These are phyloP conservation scores for Zangia roseola DNA, from an alignment of 768 basidiomycete species.

Conservation along the genomic window DNA sequence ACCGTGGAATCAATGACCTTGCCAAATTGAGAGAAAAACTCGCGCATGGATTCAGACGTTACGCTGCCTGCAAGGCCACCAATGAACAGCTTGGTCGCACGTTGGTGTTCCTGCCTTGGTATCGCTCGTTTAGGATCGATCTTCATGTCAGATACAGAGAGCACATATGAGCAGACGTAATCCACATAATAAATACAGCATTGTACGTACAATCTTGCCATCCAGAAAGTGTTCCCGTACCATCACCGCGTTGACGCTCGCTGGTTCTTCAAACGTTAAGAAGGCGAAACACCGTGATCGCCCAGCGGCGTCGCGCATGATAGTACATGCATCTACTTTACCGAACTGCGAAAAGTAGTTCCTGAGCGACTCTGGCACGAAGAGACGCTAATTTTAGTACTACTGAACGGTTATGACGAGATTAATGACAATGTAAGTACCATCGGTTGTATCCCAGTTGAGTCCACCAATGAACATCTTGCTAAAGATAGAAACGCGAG, in stretches of 20 bases:
- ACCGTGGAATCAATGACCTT: conserved; percentile 97
- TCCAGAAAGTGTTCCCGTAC: conserved; percentile 92
- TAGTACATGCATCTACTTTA: conserved; percentile 94
- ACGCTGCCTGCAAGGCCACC: conserved; percentile 91
- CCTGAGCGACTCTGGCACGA: conserved; percentile 62
- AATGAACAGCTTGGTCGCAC: conserved; percentile 93
- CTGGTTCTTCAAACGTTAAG: conserved; percentile 90
- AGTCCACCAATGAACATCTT: conserved; percentile 99
- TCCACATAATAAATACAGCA: conserved; percentile 22
- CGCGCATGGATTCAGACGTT: conserved; percentile 90
- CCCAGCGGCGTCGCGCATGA: conserved; percentile 96
- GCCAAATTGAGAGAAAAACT: conserved; percentile 92
- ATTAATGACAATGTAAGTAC: conserved; percentile 55
- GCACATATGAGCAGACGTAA: conserved; percentile 19
- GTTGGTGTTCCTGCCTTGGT: conserved; percentile 91
- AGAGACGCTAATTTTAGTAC: conserved; percentile 38
- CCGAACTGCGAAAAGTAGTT: conserved; percentile 96
- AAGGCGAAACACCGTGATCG: conserved; percentile 98
- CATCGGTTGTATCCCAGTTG: conserved; percentile 99
- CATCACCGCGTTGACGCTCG: conserved; percentile 95
- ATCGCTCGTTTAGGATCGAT: conserved; percentile 99
- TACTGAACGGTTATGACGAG: conserved; percentile 37
- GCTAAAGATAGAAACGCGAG: conserved; percentile 50
- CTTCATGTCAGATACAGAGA: conserved; percentile 41
- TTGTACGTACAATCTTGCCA: conserved; percentile 85